A percentile compares a stretch with the other conserved stretches of the same genome.
Evolutionary conservation across 805 yeast species (phyloP).

Genomic region (Pichia californica): DNA sequence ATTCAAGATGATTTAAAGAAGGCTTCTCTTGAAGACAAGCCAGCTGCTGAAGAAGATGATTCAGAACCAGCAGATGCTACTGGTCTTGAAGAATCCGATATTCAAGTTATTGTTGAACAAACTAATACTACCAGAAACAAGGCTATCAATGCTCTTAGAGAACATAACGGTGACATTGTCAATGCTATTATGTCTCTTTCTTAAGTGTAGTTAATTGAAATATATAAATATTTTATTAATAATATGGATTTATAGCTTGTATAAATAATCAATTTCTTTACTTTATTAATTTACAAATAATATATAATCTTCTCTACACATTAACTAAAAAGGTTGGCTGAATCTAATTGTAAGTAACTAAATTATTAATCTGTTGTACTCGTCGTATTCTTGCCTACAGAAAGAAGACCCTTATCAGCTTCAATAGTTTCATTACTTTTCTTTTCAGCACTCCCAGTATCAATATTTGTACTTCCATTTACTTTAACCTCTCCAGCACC

Average conservation of each 20-base stretch:
- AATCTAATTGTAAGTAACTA: too few species aligned
- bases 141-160: slow-evolving; percentile 87
- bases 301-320: too few species aligned
- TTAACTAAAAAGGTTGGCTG: too few species aligned
- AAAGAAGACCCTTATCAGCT: too few species aligned
- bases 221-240: slow-evolving; percentile 10
- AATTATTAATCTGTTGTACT: too few species aligned
- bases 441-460: not conserved
- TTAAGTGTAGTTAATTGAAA: slow-evolving; percentile 2
- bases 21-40: slow-evolving; percentile 41
- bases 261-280: not conserved
- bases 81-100: slow-evolving; percentile 76
- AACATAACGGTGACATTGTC: slow-evolving; percentile 89
- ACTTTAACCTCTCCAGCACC: too few species aligned
- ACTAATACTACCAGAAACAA: slow-evolving; percentile 82
- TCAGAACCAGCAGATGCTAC: slow-evolving; percentile 77
- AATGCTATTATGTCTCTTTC: slow-evolving; percentile 85
- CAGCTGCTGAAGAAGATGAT: slow-evolving; percentile 33
- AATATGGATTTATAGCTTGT: not conserved
- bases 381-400: too few species aligned
- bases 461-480: too few species aligned
- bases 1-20: slow-evolving; percentile 79
- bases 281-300: too few species aligned
- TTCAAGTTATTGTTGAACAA: slow-evolving; percentile 85
- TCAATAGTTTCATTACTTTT: not conserved